Conservation (phyloP, 2,329 filamentous ascomycete species). For the Fusarium verrucosum region DNA sequence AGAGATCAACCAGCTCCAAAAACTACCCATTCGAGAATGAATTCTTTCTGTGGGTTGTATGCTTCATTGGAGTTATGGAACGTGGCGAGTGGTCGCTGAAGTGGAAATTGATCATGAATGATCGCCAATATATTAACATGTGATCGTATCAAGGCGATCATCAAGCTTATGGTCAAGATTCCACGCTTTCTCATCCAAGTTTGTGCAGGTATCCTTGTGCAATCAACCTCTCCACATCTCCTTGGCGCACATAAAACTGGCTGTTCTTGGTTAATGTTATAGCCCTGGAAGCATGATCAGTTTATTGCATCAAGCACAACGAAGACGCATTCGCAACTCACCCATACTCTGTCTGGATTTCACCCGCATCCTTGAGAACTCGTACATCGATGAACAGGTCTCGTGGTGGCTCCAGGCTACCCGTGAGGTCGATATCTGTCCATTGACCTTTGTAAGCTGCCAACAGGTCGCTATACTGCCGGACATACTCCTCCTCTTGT, state of each 20-base stretch:
- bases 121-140: constrained; percentile 1
- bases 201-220: constrained; percentile 94
- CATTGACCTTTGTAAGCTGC: constrained; percentile 98
- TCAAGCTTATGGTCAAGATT: not conserved
- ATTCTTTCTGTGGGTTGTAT: constrained; percentile 11
- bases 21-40: not conserved
- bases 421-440: constrained; percentile 97
- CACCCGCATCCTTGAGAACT: constrained; percentile 94
- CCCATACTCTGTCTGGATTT: constrained; percentile 99
- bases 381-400: constrained; percentile 97
- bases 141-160: constrained; percentile 5
- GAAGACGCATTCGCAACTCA: constrained; percentile 57
- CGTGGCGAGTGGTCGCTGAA: not conserved
- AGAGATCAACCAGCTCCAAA: not conserved
- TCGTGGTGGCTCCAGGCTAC: constrained; percentile 89
- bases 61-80: not conserved
- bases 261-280: constrained; percentile 98
- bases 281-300: constrained; percentile 64
- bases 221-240: constrained; percentile 93
- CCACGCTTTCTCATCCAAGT: constrained; percentile 68
- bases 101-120: not conserved
- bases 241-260: constrained; percentile 95
- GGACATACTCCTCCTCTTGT: constrained; percentile 95
- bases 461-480: constrained; percentile 89
- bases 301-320: not conserved